These are phyloP conservation scores for Xylaria digitata DNA, from an alignment of 2,329 filamentous ascomycete genomes.

Conservation along the genomic window DNA sequence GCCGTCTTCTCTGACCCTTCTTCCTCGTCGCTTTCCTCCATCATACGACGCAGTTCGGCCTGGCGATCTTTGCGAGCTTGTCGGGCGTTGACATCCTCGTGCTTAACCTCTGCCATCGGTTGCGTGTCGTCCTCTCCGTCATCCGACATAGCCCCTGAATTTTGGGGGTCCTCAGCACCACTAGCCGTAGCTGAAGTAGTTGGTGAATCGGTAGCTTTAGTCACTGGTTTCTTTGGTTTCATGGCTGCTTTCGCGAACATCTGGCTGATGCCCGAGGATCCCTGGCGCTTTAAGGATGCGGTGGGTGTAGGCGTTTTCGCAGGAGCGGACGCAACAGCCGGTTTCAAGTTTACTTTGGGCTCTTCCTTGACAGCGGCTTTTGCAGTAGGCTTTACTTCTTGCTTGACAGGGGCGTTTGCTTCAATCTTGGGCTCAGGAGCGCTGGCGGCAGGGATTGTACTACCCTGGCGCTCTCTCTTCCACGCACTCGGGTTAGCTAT, in stretches of 20 bases:
- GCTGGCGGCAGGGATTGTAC: conserved; percentile 44
- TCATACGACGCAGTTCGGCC: conserved; percentile 50
- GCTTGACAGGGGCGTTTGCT: conserved; percentile 47
- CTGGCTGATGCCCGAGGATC: conserved; percentile 50
- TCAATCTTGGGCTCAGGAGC: conserved; percentile 48
- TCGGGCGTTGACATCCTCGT: conserved; percentile 41
- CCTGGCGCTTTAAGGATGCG: conserved; percentile 62
- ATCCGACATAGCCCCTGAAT: conserved; percentile 46
- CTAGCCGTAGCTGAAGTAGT: conserved; percentile 34
- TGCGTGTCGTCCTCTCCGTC: conserved; percentile 50
- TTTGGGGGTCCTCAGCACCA: conserved; percentile 39
- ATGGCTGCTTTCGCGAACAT: conserved; percentile 51
- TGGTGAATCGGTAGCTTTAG: conserved; percentile 33
- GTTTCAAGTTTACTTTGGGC: conserved; percentile 47
- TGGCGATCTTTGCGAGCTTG: conserved; percentile 46
- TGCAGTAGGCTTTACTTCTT: conserved; percentile 51
- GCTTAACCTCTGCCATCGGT: conserved; percentile 42
- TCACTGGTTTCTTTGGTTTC: conserved; percentile 49
- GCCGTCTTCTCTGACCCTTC: conserved; percentile 40
- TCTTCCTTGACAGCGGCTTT: conserved; percentile 53
- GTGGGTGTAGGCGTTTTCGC: conserved; percentile 54
- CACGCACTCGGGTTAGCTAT: conserved; percentile 79
- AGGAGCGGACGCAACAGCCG: conserved; percentile 49
- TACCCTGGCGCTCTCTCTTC: conserved; percentile 58
- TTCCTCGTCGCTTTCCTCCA: conserved; percentile 52